Conservation (phyloP, 441 rosid genomes). For the Croton setiger region DNA sequence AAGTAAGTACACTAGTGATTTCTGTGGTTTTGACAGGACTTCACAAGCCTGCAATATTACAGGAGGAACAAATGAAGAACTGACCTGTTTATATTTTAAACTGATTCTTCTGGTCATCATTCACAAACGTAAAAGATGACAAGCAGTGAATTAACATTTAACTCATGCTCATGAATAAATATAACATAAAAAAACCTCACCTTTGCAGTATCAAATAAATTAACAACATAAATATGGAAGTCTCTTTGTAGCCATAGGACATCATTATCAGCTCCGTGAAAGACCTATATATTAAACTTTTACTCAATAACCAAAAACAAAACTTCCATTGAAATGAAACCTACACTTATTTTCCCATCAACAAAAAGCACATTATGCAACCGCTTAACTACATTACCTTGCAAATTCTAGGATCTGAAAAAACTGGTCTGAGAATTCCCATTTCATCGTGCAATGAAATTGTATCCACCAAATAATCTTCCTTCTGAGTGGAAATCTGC, state of each 20-base stretch:
- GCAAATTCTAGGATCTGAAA: slow-evolving; percentile 71
- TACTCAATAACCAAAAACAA: slow-evolving; percentile 8
- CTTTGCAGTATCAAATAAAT: slow-evolving; percentile 95
- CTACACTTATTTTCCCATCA: background rate
- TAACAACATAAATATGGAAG: slow-evolving; percentile 88
- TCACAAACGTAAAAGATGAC: background rate
- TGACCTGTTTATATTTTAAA: background rate
- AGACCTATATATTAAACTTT: slow-evolving; percentile 51
- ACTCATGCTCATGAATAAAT: slow-evolving; percentile 1
- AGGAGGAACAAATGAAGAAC: slow-evolving; percentile 17
- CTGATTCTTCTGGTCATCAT: background rate
- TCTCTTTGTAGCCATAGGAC: slow-evolving; percentile 95
- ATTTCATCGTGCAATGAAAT: slow-evolving; percentile 75
- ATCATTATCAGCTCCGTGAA: slow-evolving; percentile 97
- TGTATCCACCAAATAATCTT: slow-evolving; percentile 80
- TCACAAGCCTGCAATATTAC: slow-evolving; percentile 70
- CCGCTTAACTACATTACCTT: slow-evolving; percentile 44
- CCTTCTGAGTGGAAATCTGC: slow-evolving; percentile 66
- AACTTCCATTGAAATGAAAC: background rate
- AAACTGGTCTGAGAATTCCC: slow-evolving; percentile 65
- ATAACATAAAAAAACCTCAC: slow-evolving; percentile 32
- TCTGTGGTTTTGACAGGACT: slow-evolving; percentile 81
- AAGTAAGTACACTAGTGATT: slow-evolving; percentile 81
- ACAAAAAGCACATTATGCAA: background rate
- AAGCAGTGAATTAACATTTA: background rate